Evolutionary conservation across 345 rosid genomes (phyloP), one percentile per base, ranked within the genome.

Genomic region (Sisymbrium altissimum): DNA sequence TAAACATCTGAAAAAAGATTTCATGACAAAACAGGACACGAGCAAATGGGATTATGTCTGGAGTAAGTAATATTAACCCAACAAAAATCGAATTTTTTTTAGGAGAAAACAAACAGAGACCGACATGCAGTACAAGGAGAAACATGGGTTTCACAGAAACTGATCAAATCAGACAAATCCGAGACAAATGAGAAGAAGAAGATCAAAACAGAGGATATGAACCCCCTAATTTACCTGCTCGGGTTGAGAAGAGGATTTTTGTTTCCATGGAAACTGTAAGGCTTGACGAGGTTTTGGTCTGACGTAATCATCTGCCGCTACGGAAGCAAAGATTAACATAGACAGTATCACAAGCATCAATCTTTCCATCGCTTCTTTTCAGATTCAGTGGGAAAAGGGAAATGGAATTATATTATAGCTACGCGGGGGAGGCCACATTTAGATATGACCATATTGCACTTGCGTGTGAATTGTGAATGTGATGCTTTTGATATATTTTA

Each of bases 201-300:
- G 65, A 19, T 15, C 2, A 11, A 71, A 54, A 49, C 72, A 74
- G 72, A 59, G 46, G 57, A 52, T n/a, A 52, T 1, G 40, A 61
- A 6, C 13, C 2, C 6, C 6, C 19, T 35, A 45, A 60, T n/a
- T 49, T 45, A 92, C 99, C 97, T 92, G 98, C 60, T 85, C 89
- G 44, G 99, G 92, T 74, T 57, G 72, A 50, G 89, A 81, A 49
- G 91, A 61, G 38, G 79, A 71, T 67, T 64, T 84, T 49, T 76
- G 71, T 27, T 68, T 66, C 98, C 88, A 84, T 69, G 93, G 84
- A 18, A 89, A 87, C 32, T 88, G 81, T 57, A 95, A 83, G 43
- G 85, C 81, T 70, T 87, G 66, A 18, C 99, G 96, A 77, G 97
- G 96, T 32, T 70, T 84, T 3, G 99, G 96, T 65, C 99, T 77